These are phyloP conservation scores for Xylariaceae sp. DNA, from an alignment of 2,329 filamentous ascomycete species.

Conservation along the genomic window DNA sequence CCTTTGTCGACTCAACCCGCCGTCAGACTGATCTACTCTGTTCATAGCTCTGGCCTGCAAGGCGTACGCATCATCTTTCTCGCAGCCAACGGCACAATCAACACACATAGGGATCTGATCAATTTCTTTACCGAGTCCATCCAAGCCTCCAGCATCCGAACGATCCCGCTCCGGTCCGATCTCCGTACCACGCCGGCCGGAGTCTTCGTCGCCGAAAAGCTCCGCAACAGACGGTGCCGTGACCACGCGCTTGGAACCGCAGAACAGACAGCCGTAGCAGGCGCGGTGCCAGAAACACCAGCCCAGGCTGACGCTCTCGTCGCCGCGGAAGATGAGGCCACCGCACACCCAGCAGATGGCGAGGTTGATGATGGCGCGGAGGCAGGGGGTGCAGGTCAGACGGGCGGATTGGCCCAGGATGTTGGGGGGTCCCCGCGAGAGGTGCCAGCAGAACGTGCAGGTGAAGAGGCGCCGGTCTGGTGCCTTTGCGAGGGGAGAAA, in stretches of 20 bases:
- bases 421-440: constrained; percentile 35
- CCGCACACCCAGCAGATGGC: constrained; percentile 57
- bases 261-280: constrained; percentile 55
- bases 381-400: constrained; percentile 48
- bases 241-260: constrained; percentile 40
- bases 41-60: constrained; percentile 39
- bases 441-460: constrained; percentile 54
- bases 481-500: background rate
- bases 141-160: constrained; percentile 13
- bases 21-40: constrained; percentile 43
- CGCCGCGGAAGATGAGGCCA: constrained; percentile 49
- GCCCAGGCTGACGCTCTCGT: constrained; percentile 55
- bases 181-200: background rate
- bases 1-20: constrained; percentile 43
- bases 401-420: constrained; percentile 45
- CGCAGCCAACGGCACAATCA: constrained; percentile 41
- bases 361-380: constrained; percentile 46
- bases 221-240: constrained; percentile 35
- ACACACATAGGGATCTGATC: constrained; percentile 47
- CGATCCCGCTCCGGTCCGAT: constrained; percentile 6
- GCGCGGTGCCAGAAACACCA: constrained; percentile 58
- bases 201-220: constrained; percentile 28
- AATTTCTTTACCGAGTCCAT: constrained; percentile 39
- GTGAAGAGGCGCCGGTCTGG: constrained; percentile 49
- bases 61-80: constrained; percentile 34